These are phyloP conservation scores for Blumeriella jaapii DNA, from an alignment of 2,329 filamentous ascomycete genomes.

Conservation along the genomic window DNA sequence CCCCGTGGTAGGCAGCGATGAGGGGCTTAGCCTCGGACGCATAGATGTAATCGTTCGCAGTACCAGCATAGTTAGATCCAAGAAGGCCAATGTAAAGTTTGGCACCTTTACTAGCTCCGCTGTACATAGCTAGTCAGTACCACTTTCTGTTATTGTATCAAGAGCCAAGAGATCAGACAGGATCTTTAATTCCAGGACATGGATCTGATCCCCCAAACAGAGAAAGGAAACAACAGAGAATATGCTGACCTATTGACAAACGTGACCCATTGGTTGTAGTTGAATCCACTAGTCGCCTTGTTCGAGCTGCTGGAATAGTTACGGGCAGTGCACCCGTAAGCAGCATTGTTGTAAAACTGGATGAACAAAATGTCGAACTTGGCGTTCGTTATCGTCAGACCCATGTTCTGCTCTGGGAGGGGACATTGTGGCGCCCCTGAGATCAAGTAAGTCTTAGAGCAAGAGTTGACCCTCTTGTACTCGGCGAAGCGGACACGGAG, in stretches of 20 bases:
- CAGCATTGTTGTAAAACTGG: conserved; percentile 26
- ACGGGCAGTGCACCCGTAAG: conserved; percentile 19
- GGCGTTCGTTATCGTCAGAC: conserved; percentile 17
- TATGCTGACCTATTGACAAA: too few relatives aligned
- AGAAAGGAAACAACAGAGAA: too few relatives aligned
- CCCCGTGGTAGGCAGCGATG: conserved; percentile 14
- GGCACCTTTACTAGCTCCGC: conserved; percentile 19
- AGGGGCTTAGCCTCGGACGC: conserved; percentile 18
- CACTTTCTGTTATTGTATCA: too few relatives aligned
- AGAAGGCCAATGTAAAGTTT: conserved; percentile 25
- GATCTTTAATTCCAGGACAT: too few relatives aligned
- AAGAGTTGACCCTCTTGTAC: conserved; percentile 9
- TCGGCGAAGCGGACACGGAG: conserved; percentile 20
- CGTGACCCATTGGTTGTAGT: conserved; percentile 20
- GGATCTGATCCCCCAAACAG: too few relatives aligned
- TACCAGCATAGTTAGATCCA: conserved; percentile 8
- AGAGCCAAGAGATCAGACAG: too few relatives aligned
- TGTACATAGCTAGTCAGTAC: too few relatives aligned
- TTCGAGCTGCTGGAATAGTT: conserved; percentile 12
- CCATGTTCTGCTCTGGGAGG: conserved; percentile 25
- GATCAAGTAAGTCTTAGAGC: conserved; percentile 24
- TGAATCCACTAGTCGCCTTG: conserved; percentile 13
- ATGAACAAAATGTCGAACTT: conserved; percentile 26
- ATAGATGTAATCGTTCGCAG: conserved; percentile 15
- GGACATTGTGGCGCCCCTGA: conserved; percentile 26